Conservation (phyloP, 257 asterid species). For the Catharanthus roseus region DNA sequence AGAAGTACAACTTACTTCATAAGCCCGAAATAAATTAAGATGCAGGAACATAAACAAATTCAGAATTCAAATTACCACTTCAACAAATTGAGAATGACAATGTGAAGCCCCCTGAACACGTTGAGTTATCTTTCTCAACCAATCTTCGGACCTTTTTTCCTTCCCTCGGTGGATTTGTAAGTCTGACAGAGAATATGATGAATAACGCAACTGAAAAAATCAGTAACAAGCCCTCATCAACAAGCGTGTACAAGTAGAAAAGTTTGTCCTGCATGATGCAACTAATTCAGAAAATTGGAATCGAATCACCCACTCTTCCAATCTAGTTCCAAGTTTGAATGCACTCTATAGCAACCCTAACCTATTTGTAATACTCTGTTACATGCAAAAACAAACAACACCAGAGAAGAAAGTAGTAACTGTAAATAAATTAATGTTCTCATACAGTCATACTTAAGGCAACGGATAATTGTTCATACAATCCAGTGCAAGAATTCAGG, state of each 20-base stretch:
- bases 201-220: not conserved
- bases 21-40: no score
- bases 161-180: not conserved
- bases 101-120: not conserved
- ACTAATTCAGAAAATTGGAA: not conserved
- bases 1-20: no score
- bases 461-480: not conserved
- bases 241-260: not conserved
- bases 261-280: not conserved
- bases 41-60: no score
- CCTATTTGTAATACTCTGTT: not conserved
- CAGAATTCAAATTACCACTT: no score
- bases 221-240: not conserved
- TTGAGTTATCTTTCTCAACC: not conserved
- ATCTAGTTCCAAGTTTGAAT: no score
- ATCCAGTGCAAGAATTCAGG: not conserved
- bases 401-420: not conserved
- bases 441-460: not conserved
- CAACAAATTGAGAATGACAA: no score
- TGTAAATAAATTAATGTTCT: not conserved
- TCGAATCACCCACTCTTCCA: not conserved
- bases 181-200: not conserved
- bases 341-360: not conserved
- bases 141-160: not conserved
- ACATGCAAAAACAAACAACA: not conserved